These are phyloP conservation scores for Saturnispora serradocipensis DNA, from an alignment of 805 yeast species.

Conservation along the genomic window DNA sequence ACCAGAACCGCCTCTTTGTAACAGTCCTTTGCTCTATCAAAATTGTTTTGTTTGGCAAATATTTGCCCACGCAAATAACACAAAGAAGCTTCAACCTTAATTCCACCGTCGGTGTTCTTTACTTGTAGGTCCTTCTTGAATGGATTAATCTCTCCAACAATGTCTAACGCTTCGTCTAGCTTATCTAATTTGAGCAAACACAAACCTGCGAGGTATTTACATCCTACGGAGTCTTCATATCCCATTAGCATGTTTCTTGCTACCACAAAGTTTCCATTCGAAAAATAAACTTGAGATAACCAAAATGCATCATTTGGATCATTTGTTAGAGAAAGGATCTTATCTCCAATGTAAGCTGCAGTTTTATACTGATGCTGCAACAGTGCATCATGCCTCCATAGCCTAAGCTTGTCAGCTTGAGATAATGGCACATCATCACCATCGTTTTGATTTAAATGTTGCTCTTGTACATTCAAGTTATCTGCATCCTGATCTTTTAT, in stretches of 20 bases:
- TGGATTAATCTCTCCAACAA: conserved; percentile 77
- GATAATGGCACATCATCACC: conserved; percentile 40
- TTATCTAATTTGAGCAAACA: conserved; percentile 62
- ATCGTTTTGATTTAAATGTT: conserved; percentile 4
- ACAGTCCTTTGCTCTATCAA: conserved; percentile 78
- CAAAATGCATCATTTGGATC: conserved; percentile 94
- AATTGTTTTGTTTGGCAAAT: conserved; percentile 73
- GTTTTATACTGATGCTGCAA: conserved; percentile 87
- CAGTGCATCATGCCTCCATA: conserved; percentile 91
- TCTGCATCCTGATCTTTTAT: not conserved
- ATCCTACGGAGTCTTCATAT: conserved; percentile 55
- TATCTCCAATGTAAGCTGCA: conserved; percentile 88
- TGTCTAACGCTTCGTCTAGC: conserved; percentile 83
- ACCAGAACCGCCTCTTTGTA: conserved; percentile 78
- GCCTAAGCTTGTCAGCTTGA: conserved; percentile 74
- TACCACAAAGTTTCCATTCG: conserved; percentile 66
- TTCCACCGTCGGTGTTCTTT: conserved; percentile 66
- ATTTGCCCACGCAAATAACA: conserved; percentile 79
- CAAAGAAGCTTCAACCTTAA: conserved; percentile 78
- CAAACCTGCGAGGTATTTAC: conserved; percentile 72
- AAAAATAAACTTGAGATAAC: conserved; percentile 84
- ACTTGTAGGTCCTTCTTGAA: conserved; percentile 34
- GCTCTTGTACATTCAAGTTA: not conserved
- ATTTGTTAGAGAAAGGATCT: conserved; percentile 69
- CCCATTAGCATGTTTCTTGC: conserved; percentile 64